phyloP scores from a whole-genome alignment of 1,139 yeast species.

The Geotrichum phurueaensis region DNA sequence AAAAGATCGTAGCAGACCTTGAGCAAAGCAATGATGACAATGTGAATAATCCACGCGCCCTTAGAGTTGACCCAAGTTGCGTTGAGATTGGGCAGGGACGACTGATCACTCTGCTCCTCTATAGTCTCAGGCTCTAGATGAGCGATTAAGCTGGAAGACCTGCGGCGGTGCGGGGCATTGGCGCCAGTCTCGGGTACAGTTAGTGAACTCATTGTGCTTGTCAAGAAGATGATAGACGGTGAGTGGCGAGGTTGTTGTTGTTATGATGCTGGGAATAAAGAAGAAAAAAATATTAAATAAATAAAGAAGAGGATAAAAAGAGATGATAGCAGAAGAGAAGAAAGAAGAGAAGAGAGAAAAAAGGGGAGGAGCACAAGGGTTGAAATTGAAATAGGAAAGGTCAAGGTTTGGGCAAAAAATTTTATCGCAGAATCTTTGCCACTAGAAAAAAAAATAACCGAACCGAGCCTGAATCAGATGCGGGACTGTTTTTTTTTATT shows the following conservation, averaged over 20 bases:
- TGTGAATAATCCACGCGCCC: slow-evolving; percentile 89
- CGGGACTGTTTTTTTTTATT: background rate
- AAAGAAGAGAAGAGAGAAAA: background rate
- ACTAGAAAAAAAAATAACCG: background rate
- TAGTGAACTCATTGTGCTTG: background rate
- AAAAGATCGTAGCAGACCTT: slow-evolving; percentile 72
- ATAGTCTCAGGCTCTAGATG: slow-evolving; percentile 89
- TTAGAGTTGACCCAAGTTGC: slow-evolving; percentile 95
- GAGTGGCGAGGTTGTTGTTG: background rate
- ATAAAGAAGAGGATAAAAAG: background rate
- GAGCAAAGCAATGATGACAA: slow-evolving; percentile 68
- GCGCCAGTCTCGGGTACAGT: slow-evolving; percentile 2
- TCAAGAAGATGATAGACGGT: background rate
- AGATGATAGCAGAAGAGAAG: background rate
- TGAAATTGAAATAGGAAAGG: background rate
- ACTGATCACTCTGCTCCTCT: slow-evolving; percentile 90
- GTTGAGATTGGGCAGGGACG: slow-evolving; percentile 79
- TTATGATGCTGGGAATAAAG: background rate
- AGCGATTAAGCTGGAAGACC: slow-evolving; percentile 61
- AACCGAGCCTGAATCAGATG: background rate
- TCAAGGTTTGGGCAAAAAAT: background rate
- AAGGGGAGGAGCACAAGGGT: background rate
- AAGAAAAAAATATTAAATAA: background rate
- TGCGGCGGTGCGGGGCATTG: slow-evolving; percentile 33
- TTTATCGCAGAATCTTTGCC: too few species aligned